Evolutionary conservation across 371 early-diverging fungal genomes (phyloP).

Genomic region (Mucor piriformis): DNA sequence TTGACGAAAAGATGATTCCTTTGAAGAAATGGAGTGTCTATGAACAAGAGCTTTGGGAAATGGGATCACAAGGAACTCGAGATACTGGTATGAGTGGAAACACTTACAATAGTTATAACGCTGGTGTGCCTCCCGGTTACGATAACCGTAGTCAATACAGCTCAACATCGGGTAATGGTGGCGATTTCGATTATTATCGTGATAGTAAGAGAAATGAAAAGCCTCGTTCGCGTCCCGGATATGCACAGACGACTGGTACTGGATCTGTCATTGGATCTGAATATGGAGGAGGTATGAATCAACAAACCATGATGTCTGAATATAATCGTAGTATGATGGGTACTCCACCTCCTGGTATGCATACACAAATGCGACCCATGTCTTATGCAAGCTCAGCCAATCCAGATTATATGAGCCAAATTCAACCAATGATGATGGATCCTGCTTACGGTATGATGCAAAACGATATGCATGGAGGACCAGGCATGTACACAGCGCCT

Average conservation of each 20-base stretch:
- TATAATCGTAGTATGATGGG: constrained; percentile 18
- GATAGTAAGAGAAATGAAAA: constrained; percentile 31
- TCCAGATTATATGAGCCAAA: constrained; percentile 20
- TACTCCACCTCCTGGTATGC: constrained; percentile 14
- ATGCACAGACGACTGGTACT: neutral
- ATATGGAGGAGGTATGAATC: constrained; percentile 15
- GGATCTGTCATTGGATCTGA: constrained; percentile 26
- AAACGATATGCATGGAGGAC: neutral
- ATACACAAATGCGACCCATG: constrained; percentile 6
- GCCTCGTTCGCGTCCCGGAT: constrained; percentile 5
- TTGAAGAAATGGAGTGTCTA: constrained; percentile 89
- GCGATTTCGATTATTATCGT: constrained; percentile 43
- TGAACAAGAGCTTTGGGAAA: constrained; percentile 79
- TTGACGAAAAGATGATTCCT: constrained; percentile 83
- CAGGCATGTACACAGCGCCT: neutral
- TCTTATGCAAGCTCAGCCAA: constrained; percentile 12
- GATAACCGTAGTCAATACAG: constrained; percentile 27
- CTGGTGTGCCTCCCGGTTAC: constrained; percentile 16
- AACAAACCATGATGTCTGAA: constrained; percentile 7
- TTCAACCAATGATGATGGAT: constrained; percentile 23
- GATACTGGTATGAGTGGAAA: constrained; percentile 43
- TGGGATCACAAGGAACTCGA: constrained; percentile 47
- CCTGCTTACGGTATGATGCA: constrained; percentile 6
- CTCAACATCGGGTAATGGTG: constrained; percentile 6
- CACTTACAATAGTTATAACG: constrained; percentile 50